Conservation (phyloP, 169 alveolate genomes). For the Babesia ovata region DNA sequence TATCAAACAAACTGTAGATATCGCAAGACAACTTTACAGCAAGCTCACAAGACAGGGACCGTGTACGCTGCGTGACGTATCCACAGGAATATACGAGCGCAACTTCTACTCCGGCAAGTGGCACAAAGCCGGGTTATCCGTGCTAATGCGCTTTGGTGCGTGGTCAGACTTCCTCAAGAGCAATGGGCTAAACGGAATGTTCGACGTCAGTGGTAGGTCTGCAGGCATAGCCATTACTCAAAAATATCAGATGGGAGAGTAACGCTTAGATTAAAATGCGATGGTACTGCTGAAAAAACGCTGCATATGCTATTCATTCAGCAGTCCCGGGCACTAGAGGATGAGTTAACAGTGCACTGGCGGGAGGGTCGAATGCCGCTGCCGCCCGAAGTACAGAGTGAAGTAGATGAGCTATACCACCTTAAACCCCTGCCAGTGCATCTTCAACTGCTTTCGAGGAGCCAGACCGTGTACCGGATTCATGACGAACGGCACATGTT, state of each 20-base stretch:
- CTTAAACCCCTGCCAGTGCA: constrained; percentile 54
- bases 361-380: constrained; percentile 35
- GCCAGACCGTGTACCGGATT: constrained; percentile 64
- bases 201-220: constrained; percentile 37
- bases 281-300: constrained; percentile 25
- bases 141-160: constrained; percentile 66
- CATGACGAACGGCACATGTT: constrained; percentile 66
- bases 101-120: constrained; percentile 71
- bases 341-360: constrained; percentile 50
- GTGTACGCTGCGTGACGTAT: constrained; percentile 56
- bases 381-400: constrained; percentile 36
- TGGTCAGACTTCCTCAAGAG: constrained; percentile 66
- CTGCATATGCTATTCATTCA: constrained; percentile 13
- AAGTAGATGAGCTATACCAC: constrained; percentile 40
- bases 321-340: constrained; percentile 23
- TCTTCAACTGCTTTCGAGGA: constrained; percentile 53
- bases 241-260: constrained; percentile 34
- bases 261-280: constrained; percentile 31
- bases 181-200: constrained; percentile 40
- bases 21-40: constrained; percentile 70
- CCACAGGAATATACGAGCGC: constrained; percentile 69
- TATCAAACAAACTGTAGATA: constrained; percentile 58
- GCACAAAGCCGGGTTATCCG: constrained; percentile 72
- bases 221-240: not conserved
- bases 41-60: constrained; percentile 57